Evolutionary conservation across 768 basidiomycete genomes (phyloP).

Genomic region (Amanita subjunquillea): DNA sequence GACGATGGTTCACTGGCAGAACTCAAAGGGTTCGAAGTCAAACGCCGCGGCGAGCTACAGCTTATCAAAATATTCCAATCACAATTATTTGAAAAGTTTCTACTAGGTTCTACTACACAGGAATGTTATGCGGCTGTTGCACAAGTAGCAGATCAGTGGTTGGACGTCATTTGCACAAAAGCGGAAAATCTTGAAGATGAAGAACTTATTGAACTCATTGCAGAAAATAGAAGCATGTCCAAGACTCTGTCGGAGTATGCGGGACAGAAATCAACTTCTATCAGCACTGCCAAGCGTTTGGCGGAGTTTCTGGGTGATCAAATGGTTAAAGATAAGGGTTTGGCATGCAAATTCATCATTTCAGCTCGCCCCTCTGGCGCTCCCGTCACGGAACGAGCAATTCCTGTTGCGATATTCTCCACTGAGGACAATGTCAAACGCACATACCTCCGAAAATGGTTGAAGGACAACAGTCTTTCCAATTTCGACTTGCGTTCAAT

Average conservation of each 20-base stretch:
- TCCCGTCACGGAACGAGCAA: conserved; percentile 93
- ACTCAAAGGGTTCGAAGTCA: conserved; percentile 97
- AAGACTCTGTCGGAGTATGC: conserved; percentile 94
- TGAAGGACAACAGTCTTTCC: conserved; percentile 82
- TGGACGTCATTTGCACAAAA: conserved; percentile 85
- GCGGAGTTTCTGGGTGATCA: conserved; percentile 96
- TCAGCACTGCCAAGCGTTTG: conserved; percentile 88
- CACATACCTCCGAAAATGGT: conserved; percentile 88
- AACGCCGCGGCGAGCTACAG: conserved; percentile 93
- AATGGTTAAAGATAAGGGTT: conserved; percentile 99
- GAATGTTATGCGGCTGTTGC: conserved; percentile 96
- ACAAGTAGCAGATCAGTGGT: conserved; percentile 90
- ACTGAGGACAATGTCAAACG: conserved; percentile 89
- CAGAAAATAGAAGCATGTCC: conserved; percentile 97
- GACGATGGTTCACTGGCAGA: conserved; percentile 97
- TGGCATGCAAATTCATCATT: conserved; percentile 98
- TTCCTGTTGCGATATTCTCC: conserved; percentile 96
- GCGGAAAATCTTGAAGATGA: conserved; percentile 82
- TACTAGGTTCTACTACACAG: conserved; percentile 85
- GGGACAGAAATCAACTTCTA: conserved; percentile 95
- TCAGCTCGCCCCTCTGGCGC: conserved; percentile 88
- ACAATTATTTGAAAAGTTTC: conserved; percentile 95
- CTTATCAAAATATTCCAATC: conserved; percentile 99
- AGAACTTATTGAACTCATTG: conserved; percentile 94
- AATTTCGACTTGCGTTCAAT: conserved; percentile 91